Evolutionary conservation across 306 rosid species (phyloP), one percentile per base, ranked within the genome.

Genomic region (Dryas drummondii): DNA sequence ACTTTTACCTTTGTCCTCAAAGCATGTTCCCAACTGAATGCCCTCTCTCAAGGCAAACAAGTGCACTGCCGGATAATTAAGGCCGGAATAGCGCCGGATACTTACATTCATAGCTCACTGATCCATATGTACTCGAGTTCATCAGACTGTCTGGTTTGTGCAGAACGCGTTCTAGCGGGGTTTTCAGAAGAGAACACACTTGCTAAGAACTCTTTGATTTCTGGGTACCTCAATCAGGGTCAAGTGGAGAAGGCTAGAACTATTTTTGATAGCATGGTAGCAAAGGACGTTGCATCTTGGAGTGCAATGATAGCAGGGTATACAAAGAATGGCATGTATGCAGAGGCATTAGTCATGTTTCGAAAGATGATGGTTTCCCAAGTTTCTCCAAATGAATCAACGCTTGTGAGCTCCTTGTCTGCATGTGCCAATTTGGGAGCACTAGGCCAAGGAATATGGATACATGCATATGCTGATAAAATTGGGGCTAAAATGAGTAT

Each of bases 221-320:
- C 88, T 0, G 91, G 91, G 42, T 87, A 82, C 66, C 62, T 84
- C n/a, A 66, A 73, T 7, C 70, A 69, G 57, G 87, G 88, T 5
- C 73, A 73, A 19, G 76, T 80, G 5, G 84, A 75, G 8, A 70
- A 73, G 42, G 91, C 88, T 49, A 52, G 86, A 22, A 40, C 50
- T 19, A 50, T 79, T 73, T 84, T 87, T 52, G 85, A 84, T 32
- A 47, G 72, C 42, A 75, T 84, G 77, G 51, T 7, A 17, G 47
- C 53, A 26, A 84, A 77, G 76, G 91, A 87, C 76, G 82, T 64
- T 32, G 87, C 87, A 61, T 80, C 88, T 54, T 87, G 85, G 87
- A 87, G 88, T 76, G 84, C 87, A 66, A 80, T 85, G 81, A 56
- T 85, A 61, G 63, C 81, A 41, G 85, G 91, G 7, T 84, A 73